Evolutionary conservation across 2,329 filamentous ascomycete species (phyloP).

Genomic region (Hortaea werneckii): DNA sequence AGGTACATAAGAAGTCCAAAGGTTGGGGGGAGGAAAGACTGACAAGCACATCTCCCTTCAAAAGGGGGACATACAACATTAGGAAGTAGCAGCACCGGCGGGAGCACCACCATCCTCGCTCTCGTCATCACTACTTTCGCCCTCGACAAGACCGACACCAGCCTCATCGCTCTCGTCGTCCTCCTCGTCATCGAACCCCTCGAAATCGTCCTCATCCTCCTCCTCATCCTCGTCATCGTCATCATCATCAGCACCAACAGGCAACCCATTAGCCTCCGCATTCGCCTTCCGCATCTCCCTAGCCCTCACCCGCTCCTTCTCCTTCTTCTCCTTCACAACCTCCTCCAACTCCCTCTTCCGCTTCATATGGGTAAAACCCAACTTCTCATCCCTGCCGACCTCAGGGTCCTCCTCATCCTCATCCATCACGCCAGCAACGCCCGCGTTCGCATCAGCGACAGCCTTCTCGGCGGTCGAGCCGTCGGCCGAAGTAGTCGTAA

Average conservation of each 20-base stretch:
- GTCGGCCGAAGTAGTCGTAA: no score
- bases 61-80: no score
- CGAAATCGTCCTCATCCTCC: slow-evolving; percentile 16
- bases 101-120: not conserved
- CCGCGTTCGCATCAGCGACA: no score
- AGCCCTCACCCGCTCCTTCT: slow-evolving; percentile 16
- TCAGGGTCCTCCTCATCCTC: slow-evolving; percentile 35
- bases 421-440: slow-evolving; percentile 15
- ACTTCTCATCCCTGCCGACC: slow-evolving; percentile 62
- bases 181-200: slow-evolving; percentile 25
- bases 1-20: no score
- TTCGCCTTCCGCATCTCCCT: slow-evolving; percentile 23
- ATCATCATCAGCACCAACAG: slow-evolving; percentile 24
- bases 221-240: slow-evolving; percentile 13
- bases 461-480: no score
- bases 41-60: no score
- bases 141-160: not conserved
- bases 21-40: no score
- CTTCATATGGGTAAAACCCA: slow-evolving; percentile 74
- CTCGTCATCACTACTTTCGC: slow-evolving; percentile 1
- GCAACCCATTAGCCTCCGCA: slow-evolving; percentile 19
- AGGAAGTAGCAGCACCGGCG: no score
- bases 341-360: slow-evolving; percentile 51
- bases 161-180: not conserved
- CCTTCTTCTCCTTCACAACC: slow-evolving; percentile 16